Conservation (phyloP, 2,329 filamentous ascomycete genomes). For the Pseudonectria buxi region DNA sequence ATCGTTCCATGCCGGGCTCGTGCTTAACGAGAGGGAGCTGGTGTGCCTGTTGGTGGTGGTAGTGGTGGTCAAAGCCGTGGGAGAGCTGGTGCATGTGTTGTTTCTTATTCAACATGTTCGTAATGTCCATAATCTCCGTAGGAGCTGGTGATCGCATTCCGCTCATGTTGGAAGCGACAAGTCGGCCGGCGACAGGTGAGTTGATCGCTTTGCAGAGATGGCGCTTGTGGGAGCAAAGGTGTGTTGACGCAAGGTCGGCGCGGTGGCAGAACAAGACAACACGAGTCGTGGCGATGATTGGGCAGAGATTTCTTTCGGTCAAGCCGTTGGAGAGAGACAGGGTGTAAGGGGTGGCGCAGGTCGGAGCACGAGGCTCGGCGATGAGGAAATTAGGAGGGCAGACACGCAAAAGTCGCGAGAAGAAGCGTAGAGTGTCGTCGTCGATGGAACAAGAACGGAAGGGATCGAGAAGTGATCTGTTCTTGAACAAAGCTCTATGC, state of each 20-base stretch:
- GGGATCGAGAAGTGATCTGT: conserved; percentile 25
- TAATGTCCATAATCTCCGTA: conserved; percentile 46
- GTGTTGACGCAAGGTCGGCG: no score
- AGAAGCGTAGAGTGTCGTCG: conserved; percentile 16
- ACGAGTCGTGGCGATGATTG: no score
- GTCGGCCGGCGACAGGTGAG: neutral
- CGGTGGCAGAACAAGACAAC: no score
- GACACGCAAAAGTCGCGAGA: no score
- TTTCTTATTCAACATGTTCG: conserved; percentile 47
- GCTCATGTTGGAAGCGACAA: conserved; percentile 19
- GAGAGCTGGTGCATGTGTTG: conserved; percentile 30
- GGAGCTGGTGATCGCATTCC: conserved; percentile 38
- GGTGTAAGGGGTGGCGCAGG: neutral
- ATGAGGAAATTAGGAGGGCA: neutral
- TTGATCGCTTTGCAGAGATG: no score
- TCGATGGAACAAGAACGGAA: conserved; percentile 11
- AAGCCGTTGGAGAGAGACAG: conserved; percentile 6
- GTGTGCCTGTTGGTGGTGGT: conserved; percentile 21
- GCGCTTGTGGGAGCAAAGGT: no score
- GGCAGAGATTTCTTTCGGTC: no score
- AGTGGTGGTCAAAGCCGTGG: conserved; percentile 26
- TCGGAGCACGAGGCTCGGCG: neutral
- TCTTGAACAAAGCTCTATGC: conserved; percentile 22
- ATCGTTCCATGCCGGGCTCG: conserved; percentile 42
- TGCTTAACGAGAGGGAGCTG: conserved; percentile 29